Conservation (phyloP, 768 basidiomycete species). For the Mycena latifolia region DNA sequence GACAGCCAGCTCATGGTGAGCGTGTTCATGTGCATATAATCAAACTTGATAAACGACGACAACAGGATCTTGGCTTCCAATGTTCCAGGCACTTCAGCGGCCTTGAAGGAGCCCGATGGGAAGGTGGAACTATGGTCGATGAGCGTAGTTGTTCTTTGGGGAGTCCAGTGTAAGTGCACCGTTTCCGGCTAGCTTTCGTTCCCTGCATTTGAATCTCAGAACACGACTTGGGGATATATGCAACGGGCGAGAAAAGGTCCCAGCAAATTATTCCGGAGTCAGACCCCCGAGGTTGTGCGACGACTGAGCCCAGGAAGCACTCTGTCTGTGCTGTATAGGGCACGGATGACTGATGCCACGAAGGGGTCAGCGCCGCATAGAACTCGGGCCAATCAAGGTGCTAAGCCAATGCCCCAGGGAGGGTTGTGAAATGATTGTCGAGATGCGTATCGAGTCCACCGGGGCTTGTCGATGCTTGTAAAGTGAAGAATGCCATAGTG, state of each 20-base stretch:
- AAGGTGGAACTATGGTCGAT: conserved; percentile 2
- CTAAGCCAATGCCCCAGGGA: not conserved
- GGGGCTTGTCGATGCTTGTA: no score
- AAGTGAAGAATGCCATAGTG: no score
- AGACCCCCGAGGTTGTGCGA: no score
- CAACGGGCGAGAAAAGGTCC: not conserved
- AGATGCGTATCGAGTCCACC: not conserved
- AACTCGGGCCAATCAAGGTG: not conserved
- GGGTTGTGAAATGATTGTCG: not conserved
- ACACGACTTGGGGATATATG: not conserved
- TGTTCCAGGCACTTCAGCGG: not conserved
- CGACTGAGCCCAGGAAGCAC: no score
- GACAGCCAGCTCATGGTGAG: conserved; percentile 7
- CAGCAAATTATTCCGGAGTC: no score
- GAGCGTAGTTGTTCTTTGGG: no score
- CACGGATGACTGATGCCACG: no score
- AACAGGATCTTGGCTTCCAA: not conserved
- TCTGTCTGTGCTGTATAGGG: no score
- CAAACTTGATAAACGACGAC: conserved; percentile 3
- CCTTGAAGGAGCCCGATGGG: not conserved
- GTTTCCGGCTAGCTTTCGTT: not conserved
- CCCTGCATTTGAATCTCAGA: not conserved
- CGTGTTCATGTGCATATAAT: not conserved
- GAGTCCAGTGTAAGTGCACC: no score
- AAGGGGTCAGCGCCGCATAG: not conserved